Base-by-base conservation (phyloP, 164 flowering plant genomes). In the Warburgia ugandensis region DNA sequence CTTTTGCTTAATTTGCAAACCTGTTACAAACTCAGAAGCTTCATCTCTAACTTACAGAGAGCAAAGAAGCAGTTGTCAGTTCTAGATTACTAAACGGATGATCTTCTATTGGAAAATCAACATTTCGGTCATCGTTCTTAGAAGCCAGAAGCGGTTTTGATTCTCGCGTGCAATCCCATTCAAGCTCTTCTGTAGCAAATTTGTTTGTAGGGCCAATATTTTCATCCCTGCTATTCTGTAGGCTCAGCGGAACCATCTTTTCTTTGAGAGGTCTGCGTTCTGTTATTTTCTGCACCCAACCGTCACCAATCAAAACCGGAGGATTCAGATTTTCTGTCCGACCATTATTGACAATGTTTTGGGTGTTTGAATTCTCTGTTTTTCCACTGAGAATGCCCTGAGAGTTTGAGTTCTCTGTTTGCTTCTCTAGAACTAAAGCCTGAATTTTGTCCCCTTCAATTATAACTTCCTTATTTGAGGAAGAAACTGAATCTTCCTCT, bases 81-180 rank as follows among this genome's bases (percentile, higher is more conserved):
- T 71, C 78, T 5, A 55, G 27, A 4, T 53, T 59, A 39, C 20
- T 57, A 64, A 83, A 81, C 2, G 95, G 95, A 42, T 78, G 86
- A 66, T 72, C 74, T 26, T 72, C 81, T 14, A 31, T 29, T 1
- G 55, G 42, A 39, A 22, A 28, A 35, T 19, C 57, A 21, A 32
- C 44, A 49, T 50, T 53, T 7, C 26, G 13, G n/a, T 71, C 64
- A 19, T 50, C 54, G 9, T 58, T 69, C 39, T 50, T 45, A 43
- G 46, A 60, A 44, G 23, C 63, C 56, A 75, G 39, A 31, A 83
- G 71, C 19, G 76, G 68, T 16, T 67, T 73, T 27, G 69, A 54
- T 52, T 72, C 81, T 21, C 29, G 60, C 13, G 30, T 31, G 48
- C 33, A 12, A 25, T 55, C 45, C 70, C 66, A 36, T 53, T 44